Conservation (phyloP, 345 rosid genomes). For the Microthlaspi erraticum region DNA sequence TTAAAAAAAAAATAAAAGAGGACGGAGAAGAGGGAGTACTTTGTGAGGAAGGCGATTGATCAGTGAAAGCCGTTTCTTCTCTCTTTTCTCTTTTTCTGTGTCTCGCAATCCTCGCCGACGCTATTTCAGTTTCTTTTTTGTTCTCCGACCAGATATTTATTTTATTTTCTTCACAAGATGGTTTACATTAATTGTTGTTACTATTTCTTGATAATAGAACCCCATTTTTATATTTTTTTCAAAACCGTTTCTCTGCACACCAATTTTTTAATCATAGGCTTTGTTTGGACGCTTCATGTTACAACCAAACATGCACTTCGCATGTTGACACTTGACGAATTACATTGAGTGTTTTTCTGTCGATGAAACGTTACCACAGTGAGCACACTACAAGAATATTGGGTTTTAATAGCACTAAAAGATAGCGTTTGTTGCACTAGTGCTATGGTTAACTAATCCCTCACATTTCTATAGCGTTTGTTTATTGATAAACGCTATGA, state of each 20-base stretch:
- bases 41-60: slow-evolving; percentile 1
- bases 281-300: slow-evolving; percentile 1
- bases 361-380: no score
- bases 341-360: no score
- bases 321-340: neutral
- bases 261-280: neutral
- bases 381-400: no score
- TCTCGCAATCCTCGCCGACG: neutral
- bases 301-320: neutral
- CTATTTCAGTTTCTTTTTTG: neutral
- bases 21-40: neutral
- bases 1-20: neutral
- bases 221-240: no score
- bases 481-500: no score
- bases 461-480: no score
- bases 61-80: slow-evolving; percentile 30
- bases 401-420: no score
- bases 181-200: neutral
- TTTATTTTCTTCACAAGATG: neutral
- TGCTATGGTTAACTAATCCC: no score
- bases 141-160: slow-evolving; percentile 24
- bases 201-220: no score
- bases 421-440: no score
- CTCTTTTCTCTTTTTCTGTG: neutral
- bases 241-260: no score